phyloP scores from a whole-genome alignment of 2,329 filamentous ascomycete species.

The Tolypocladium paradoxum region DNA sequence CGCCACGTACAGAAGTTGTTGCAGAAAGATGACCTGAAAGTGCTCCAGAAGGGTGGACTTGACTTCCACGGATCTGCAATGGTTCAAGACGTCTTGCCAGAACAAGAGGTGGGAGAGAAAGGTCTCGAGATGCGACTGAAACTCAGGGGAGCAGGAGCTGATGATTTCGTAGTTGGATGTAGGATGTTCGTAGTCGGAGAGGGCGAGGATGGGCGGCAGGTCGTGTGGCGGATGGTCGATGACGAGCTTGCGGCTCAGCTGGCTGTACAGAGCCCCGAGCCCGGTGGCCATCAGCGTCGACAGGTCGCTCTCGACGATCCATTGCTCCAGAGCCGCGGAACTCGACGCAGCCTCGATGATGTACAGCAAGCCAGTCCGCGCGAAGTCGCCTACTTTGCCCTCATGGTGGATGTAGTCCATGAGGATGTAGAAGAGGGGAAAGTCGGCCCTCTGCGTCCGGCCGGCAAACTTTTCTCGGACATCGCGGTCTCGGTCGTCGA shows the following conservation, averaged over 20 bases:
- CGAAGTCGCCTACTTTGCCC: constrained; percentile 90
- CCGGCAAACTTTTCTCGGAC: constrained; percentile 75
- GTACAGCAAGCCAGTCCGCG: constrained; percentile 84
- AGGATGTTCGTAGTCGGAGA: constrained; percentile 80
- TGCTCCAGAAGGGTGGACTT: constrained; percentile 90
- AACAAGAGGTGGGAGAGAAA: constrained; percentile 93
- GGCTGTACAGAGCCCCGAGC: constrained; percentile 63
- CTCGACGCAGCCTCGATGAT: constrained; percentile 88
- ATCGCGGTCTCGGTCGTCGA: constrained; percentile 33
- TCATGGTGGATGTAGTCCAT: constrained; percentile 97
- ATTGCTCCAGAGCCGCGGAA: constrained; percentile 75
- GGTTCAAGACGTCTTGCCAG: constrained; percentile 96
- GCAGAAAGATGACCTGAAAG: constrained; percentile 91
- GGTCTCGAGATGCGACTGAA: constrained; percentile 79
- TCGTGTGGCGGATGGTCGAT: constrained; percentile 66
- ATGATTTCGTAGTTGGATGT: constrained; percentile 60
- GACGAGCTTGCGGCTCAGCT: constrained; percentile 66
- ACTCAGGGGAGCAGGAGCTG: constrained; percentile 61
- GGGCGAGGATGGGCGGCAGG: constrained; percentile 70
- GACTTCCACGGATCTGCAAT: constrained; percentile 85
- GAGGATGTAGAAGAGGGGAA: constrained; percentile 88
- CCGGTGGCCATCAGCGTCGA: constrained; percentile 97
- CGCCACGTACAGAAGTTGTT: constrained; percentile 69
- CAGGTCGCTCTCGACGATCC: constrained; percentile 94
- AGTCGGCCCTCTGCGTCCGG: constrained; percentile 80